Conservation (phyloP, 148 eudicot species). For the Persicaria maculosa region DNA sequence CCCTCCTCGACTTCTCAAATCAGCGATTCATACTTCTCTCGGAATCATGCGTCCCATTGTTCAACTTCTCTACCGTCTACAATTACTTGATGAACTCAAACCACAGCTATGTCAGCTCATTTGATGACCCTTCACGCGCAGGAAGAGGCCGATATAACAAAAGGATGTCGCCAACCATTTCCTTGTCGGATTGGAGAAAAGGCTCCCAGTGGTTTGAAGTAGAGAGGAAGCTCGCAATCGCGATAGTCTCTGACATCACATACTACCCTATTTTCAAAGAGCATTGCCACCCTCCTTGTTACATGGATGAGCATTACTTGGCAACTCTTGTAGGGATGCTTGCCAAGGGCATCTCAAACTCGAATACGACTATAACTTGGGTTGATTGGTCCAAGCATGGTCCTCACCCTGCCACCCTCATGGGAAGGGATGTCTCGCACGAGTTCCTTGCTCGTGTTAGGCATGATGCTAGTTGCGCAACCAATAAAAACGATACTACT, state of each 20-base stretch:
- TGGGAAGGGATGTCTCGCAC: not conserved
- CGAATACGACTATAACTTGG: slow-evolving; percentile 12
- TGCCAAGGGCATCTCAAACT: not conserved
- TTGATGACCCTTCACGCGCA: slow-evolving; percentile 2
- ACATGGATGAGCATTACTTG: slow-evolving; percentile 21
- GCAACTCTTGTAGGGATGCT: slow-evolving; percentile 15
- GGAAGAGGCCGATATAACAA: slow-evolving; percentile 17
- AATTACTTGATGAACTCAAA: slow-evolving; percentile 9
- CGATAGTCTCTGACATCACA: slow-evolving; percentile 14
- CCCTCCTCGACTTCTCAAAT: slow-evolving; percentile 9
- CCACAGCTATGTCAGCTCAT: slow-evolving; percentile 10
- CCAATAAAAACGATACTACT: not conserved
- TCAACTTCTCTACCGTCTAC: slow-evolving; percentile 15
- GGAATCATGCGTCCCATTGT: slow-evolving; percentile 17
- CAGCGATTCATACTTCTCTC: slow-evolving; percentile 21
- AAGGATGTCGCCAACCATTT: slow-evolving; percentile 10
- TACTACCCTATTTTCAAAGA: slow-evolving; percentile 11
- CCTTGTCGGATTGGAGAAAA: slow-evolving; percentile 17
- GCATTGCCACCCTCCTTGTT: slow-evolving; percentile 17
- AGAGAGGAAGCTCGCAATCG: slow-evolving; percentile 13
- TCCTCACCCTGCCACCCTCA: slow-evolving; percentile 7
- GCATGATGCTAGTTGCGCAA: not conserved
- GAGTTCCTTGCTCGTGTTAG: not conserved
- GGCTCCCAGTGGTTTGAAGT: slow-evolving; percentile 25
- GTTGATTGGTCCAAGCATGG: slow-evolving; percentile 13